Percentiles rank a stretch among this genome's conserved stretches.
These are phyloP conservation scores for Acacia pycnantha DNA, from an alignment of 331 rosid species.

Conservation along the genomic window DNA sequence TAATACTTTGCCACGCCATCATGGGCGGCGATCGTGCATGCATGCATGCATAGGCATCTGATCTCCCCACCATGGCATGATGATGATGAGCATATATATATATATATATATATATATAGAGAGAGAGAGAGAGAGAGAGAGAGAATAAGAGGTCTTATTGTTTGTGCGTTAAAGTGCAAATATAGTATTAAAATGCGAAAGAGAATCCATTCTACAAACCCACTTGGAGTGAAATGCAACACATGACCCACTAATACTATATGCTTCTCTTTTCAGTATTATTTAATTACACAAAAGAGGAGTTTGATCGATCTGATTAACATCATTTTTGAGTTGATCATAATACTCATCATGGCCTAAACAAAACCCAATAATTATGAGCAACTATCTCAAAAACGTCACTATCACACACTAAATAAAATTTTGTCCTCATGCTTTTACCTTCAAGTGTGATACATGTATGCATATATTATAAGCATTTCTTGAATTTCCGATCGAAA, in stretches of 20 bases:
- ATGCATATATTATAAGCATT: background rate
- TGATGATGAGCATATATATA: constrained; percentile 14
- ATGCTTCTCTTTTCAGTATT: constrained; percentile 25
- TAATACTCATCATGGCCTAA: constrained; percentile 23
- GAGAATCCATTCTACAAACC: constrained; percentile 42
- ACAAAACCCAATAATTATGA: constrained; percentile 22
- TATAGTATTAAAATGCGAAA: background rate
- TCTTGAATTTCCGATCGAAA: background rate
- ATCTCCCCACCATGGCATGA: constrained; percentile 23
- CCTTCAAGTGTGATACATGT: background rate
- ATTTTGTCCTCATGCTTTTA: constrained; percentile 4
- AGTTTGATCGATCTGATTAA: constrained; percentile 17
- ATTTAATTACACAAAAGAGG: background rate
- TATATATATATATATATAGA: background rate
- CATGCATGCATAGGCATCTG: constrained; percentile 12
- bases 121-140: no score
- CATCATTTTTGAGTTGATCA: constrained; percentile 26
- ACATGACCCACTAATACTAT: constrained; percentile 38
- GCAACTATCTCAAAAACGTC: constrained; percentile 23
- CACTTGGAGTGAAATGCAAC: constrained; percentile 36
- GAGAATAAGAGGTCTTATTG: background rate
- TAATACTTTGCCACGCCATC: constrained; percentile 36
- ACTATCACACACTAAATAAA: constrained; percentile 7
- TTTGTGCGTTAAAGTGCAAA: background rate
- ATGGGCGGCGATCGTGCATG: background rate